Evolutionary conservation across 1,284 basidiomycete species (phyloP).

Genomic region (Coriolopsis trogii): DNA sequence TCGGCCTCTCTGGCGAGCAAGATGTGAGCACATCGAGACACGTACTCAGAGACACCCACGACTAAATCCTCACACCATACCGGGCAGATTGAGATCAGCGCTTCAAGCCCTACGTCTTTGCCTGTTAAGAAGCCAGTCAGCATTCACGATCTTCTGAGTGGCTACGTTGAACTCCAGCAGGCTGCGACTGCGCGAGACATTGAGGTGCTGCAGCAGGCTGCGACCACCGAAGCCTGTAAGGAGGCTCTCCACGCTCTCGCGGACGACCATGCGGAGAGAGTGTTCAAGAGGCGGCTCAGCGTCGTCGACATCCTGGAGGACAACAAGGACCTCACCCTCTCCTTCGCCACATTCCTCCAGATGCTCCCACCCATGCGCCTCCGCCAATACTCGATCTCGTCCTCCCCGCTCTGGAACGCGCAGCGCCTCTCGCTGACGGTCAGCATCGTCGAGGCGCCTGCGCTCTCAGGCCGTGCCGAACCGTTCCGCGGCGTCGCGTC

Average conservation of each 20-base stretch:
- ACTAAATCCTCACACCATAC: neutral
- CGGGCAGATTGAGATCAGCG: constrained; percentile 41
- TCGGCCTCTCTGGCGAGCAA: constrained; percentile 45
- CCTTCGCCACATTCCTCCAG: constrained; percentile 43
- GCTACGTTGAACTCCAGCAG: constrained; percentile 53
- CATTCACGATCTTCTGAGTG: constrained; percentile 41
- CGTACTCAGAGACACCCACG: neutral
- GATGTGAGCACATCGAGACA: constrained; percentile 32
- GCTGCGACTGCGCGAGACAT: constrained; percentile 46
- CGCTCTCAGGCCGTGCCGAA: constrained; percentile 36
- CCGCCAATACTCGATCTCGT: constrained; percentile 56
- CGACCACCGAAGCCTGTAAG: constrained; percentile 18
- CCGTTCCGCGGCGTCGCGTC: constrained; percentile 52
- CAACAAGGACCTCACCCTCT: constrained; percentile 41
- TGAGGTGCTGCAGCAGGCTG: constrained; percentile 27
- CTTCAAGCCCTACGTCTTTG: constrained; percentile 43
- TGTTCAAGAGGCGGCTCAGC: constrained; percentile 43
- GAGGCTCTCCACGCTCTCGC: constrained; percentile 32
- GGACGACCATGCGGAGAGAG: constrained; percentile 38
- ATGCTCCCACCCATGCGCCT: constrained; percentile 53
- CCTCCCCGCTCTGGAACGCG: constrained; percentile 50
- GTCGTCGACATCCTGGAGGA: constrained; percentile 50
- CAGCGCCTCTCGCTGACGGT: constrained; percentile 47
- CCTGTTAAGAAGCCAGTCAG: constrained; percentile 43
- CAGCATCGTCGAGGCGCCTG: constrained; percentile 44